Base-by-base conservation (phyloP, 495 filamentous ascomycete species). In the Oleoguttula mirabilis region DNA sequence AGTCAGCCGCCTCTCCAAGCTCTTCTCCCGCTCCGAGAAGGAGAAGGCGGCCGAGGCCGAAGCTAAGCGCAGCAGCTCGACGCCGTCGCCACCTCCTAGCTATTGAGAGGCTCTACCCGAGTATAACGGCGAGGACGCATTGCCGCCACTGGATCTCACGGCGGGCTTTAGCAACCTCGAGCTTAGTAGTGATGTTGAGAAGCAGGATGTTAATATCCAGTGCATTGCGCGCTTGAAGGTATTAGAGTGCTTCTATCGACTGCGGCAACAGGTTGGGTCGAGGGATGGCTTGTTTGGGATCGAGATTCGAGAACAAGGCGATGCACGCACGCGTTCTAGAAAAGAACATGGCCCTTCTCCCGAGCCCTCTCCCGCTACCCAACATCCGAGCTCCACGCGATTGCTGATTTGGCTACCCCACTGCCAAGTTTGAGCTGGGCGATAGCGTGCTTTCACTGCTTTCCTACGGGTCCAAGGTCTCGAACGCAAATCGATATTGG, bases 191-290 rank as follows among this genome's bases (percentile, higher is more conserved):
- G n/a, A n/a, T n/a, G 34, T 22, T 31, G 14, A 41, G 21, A 33
- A 52, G 11, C 16, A 12, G 19, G n/a, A 32, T 47, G 31, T 36
- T 25, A 64, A 59, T 8, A 36, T 45, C 12, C 57, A 73, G 33
- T 85, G 80, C 51, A 68, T 85, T 10, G 79, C 74, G 6, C 85
- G 92, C 58, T 67, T 92, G 4, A 85, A 83, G 59, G 64, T 93
- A 7, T 70, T 93, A 7, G 73, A 76, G 39, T 72, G 75, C 14
- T 73, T 92, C 45, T 67, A 81, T 47, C 65, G 65, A 32, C 59
- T 92, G 44, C 79, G 78, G 39, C 74, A 86, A 45, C 66, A 72
- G 10, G 59, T 85, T 21, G 71, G 71, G 2, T 77, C 70, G 30
- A 71, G 58, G 4, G 75, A 82, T 49, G 73, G 75, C 2, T 61